A percentile compares a stretch with the other conserved stretches of the same genome.
These are phyloP conservation scores for Drechslerella dactyloides DNA, from an alignment of 2,329 filamentous ascomycete genomes.

Conservation along the genomic window DNA sequence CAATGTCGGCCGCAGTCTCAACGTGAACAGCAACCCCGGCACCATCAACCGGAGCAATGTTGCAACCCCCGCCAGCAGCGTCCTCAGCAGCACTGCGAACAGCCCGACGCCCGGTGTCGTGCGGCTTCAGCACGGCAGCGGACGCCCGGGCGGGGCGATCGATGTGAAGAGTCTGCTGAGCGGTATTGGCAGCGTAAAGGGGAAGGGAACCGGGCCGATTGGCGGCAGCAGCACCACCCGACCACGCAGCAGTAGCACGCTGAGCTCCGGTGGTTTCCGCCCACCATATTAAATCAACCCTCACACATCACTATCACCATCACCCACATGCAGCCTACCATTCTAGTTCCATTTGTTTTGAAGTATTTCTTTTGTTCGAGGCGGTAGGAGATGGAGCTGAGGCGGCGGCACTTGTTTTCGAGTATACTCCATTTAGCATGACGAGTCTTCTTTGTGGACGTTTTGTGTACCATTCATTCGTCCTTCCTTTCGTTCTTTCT, in stretches of 20 bases:
- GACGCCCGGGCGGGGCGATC: slow-evolving; percentile 12
- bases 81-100: slow-evolving; percentile 35
- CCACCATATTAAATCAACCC: slow-evolving; percentile 34
- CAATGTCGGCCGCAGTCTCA: slow-evolving; percentile 21
- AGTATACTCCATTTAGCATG: slow-evolving; percentile 25
- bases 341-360: slow-evolving; percentile 3
- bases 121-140: slow-evolving; percentile 18
- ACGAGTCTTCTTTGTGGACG: slow-evolving; percentile 25
- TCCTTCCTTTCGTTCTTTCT: not conserved
- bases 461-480: slow-evolving; percentile 16
- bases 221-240: not conserved
- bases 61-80: slow-evolving; percentile 24
- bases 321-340: slow-evolving; percentile 15
- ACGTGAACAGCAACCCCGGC: slow-evolving; percentile 27
- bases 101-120: slow-evolving; percentile 29
- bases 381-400: not conserved
- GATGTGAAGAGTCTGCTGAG: slow-evolving; percentile 48
- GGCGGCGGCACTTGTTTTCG: slow-evolving; percentile 6
- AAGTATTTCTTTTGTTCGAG: slow-evolving; percentile 20
- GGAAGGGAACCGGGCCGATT: slow-evolving; percentile 9
- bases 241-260: slow-evolving; percentile 37
- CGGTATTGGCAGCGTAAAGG: slow-evolving; percentile 39
- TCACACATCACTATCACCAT: not conserved
- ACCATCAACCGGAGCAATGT: slow-evolving; percentile 15
- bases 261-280: slow-evolving; percentile 41